Conservation (phyloP, 208 protist species). For the Novymonas esmeraldas region DNA sequence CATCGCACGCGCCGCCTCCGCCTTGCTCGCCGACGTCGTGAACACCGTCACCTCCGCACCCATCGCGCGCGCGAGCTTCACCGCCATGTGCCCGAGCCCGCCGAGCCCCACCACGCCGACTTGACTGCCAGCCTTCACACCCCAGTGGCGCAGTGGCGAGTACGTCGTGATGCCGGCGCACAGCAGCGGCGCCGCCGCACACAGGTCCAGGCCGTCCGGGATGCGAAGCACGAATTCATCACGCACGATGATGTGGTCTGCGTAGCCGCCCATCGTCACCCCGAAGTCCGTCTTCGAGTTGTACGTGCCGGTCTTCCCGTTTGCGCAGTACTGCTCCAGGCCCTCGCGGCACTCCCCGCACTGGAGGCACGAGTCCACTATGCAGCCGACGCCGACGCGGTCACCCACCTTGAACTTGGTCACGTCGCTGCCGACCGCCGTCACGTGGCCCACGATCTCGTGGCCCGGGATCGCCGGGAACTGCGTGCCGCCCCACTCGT, state of each 20-base stretch:
- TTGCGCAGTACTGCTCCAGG: constrained; percentile 77
- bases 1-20: constrained; percentile 51
- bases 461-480: constrained; percentile 75
- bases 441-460: constrained; percentile 80
- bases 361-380: constrained; percentile 85
- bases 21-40: constrained; percentile 66
- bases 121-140: constrained; percentile 53
- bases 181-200: constrained; percentile 75
- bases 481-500: constrained; percentile 67
- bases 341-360: constrained; percentile 70
- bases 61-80: constrained; percentile 86
- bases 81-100: constrained; percentile 90
- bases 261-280: constrained; percentile 69
- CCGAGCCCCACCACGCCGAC: constrained; percentile 88
- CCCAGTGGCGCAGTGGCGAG: constrained; percentile 75
- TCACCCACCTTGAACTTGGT: constrained; percentile 86
- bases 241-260: constrained; percentile 68
- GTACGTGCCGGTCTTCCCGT: constrained; percentile 60
- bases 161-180: constrained; percentile 92
- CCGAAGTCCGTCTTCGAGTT: constrained; percentile 44
- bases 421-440: constrained; percentile 61
- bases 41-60: constrained; percentile 88
- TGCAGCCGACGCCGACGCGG: constrained; percentile 85
- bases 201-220: constrained; percentile 62
- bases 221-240: constrained; percentile 76